phyloP scores from a whole-genome alignment of 768 basidiomycete genomes.

The Strobilomyces confusus region DNA sequence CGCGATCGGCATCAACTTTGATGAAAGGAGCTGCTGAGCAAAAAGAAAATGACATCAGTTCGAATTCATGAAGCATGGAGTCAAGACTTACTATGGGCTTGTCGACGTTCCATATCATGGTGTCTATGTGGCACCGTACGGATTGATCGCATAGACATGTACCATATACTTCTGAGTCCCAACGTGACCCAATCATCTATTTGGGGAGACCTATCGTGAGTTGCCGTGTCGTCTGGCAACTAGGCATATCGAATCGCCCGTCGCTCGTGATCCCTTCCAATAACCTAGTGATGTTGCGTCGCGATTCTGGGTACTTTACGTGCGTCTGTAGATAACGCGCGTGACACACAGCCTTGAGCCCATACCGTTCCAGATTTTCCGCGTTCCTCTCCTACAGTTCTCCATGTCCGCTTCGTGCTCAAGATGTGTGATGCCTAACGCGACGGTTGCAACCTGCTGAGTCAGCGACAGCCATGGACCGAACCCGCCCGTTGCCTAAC shows the following conservation, averaged over 20 bases:
- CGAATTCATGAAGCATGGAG: background rate
- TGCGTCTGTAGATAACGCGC: no score
- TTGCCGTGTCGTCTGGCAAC: no score
- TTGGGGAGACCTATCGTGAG: slow-evolving; percentile 34
- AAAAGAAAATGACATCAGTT: background rate
- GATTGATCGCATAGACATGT: slow-evolving; percentile 75
- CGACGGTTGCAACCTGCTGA: no score
- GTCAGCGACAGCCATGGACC: slow-evolving; percentile 27
- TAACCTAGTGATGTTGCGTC: no score
- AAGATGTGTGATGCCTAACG: no score
- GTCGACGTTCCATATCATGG: slow-evolving; percentile 50
- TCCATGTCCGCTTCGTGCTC: no score
- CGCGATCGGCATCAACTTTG: slow-evolving; percentile 52
- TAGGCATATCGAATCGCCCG: no score
- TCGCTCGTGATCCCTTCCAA: no score
- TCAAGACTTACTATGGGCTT: slow-evolving; percentile 40
- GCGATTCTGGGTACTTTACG: no score
- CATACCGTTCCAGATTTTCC: no score
- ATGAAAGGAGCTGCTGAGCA: slow-evolving; percentile 46
- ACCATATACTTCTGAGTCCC: slow-evolving; percentile 60
- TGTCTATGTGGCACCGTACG: slow-evolving; percentile 67
- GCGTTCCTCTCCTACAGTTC: no score
- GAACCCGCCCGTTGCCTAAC: slow-evolving; percentile 34
- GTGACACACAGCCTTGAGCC: no score
- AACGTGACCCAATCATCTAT: slow-evolving; percentile 67